These are phyloP conservation scores for Truncatella angustata DNA, from an alignment of 2,329 filamentous ascomycete genomes.

Conservation along the genomic window DNA sequence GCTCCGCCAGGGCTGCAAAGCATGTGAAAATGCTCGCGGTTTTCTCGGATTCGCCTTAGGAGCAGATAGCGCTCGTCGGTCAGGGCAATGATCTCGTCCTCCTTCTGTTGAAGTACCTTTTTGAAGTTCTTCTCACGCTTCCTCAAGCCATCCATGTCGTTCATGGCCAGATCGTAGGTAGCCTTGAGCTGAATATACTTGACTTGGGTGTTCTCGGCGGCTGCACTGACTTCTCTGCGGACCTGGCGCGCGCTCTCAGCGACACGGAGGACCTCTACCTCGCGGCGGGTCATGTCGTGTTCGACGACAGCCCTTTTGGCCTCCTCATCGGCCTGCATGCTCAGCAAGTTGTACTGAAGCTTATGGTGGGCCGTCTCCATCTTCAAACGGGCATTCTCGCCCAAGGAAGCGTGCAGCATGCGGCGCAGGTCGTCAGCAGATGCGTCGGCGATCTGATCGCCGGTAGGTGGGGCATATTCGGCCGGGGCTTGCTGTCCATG, in stretches of 20 bases:
- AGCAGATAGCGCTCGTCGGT: constrained; percentile 74
- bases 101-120: constrained; percentile 74
- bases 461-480: constrained; percentile 47
- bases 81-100: constrained; percentile 69
- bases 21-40: constrained; percentile 80
- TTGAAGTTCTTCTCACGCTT: constrained; percentile 71
- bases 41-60: constrained; percentile 82
- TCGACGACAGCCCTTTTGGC: constrained; percentile 86
- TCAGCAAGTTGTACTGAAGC: constrained; percentile 81
- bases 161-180: constrained; percentile 63
- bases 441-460: constrained; percentile 50
- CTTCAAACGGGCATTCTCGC: constrained; percentile 61
- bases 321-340: constrained; percentile 80
- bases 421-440: constrained; percentile 53
- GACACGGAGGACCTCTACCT: constrained; percentile 79
- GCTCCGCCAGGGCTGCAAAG: constrained; percentile 73
- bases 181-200: constrained; percentile 63
- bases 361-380: constrained; percentile 89
- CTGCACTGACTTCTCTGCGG: constrained; percentile 50
- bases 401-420: constrained; percentile 54
- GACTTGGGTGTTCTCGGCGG: constrained; percentile 51
- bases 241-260: constrained; percentile 68
- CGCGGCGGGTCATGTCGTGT: constrained; percentile 84
- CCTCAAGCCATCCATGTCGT: constrained; percentile 63
- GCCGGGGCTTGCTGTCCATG: constrained; percentile 20